A percentile compares a stretch with the other conserved stretches of the same genome.
Evolutionary conservation across 2,329 filamentous ascomycete genomes (phyloP).

Genomic region (Colletotrichum brevisporum): DNA sequence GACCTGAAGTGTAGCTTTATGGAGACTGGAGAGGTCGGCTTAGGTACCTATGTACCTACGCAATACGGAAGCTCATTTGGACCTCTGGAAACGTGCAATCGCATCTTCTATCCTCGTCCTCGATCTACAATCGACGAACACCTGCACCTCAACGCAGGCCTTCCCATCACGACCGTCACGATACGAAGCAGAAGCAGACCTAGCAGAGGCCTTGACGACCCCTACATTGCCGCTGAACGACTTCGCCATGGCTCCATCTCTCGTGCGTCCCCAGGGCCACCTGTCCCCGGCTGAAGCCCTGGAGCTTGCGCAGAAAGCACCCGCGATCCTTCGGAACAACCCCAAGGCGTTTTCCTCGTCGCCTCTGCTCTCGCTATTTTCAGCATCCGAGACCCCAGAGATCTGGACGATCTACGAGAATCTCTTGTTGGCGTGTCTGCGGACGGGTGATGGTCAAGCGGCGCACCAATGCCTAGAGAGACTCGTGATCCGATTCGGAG

Average conservation of each 20-base stretch:
- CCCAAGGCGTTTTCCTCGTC: conserved; percentile 69
- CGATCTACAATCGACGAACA: background rate
- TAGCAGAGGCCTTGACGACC: background rate
- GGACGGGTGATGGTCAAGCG: conserved; percentile 84
- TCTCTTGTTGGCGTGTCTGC: conserved; percentile 85
- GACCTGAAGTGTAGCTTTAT: too few relatives aligned
- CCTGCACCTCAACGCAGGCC: background rate
- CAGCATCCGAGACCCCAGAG: conserved; percentile 78
- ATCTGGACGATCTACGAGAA: conserved; percentile 91
- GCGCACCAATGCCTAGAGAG: conserved; percentile 83
- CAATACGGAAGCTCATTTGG: too few relatives aligned
- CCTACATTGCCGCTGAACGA: too few relatives aligned
- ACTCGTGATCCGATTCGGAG: conserved; percentile 85
- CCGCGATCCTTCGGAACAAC: conserved; percentile 67
- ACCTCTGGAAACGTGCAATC: background rate
- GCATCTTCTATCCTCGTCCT: background rate
- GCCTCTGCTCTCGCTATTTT: conserved; percentile 66
- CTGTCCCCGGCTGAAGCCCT: conserved; percentile 70
- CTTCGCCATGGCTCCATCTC: conserved; percentile 62
- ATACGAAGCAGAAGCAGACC: background rate
- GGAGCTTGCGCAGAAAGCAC: conserved; percentile 73
- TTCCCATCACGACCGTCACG: background rate
- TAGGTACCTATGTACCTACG: conserved; percentile 10
- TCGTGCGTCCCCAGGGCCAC: conserved; percentile 70
- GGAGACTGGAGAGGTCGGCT: background rate